Evolutionary conservation across 257 asterid genomes (phyloP).

Genomic region (Vinca minor): DNA sequence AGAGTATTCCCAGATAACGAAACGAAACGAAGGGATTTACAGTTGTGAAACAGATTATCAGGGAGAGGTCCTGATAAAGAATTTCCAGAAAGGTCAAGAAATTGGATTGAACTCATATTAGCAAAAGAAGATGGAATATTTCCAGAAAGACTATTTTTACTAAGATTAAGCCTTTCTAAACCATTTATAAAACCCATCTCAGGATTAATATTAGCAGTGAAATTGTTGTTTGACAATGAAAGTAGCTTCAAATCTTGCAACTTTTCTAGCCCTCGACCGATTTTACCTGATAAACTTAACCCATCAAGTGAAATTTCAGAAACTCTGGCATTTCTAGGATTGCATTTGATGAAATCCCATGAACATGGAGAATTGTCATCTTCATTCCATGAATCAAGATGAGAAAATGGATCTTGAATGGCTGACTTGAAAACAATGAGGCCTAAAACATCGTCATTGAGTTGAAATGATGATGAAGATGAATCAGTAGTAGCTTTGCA

Average conservation of each 20-base stretch:
- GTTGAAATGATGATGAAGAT: too few species aligned
- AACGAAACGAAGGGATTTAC: conserved; percentile 42
- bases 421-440: conserved; percentile 82
- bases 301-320: conserved; percentile 49
- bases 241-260: conserved; percentile 45
- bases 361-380: conserved; percentile 79
- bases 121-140: conserved; percentile 38
- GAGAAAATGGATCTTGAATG: conserved; percentile 36
- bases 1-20: conserved; percentile 47
- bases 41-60: conserved; percentile 35
- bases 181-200: conserved; percentile 36
- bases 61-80: conserved; percentile 51
- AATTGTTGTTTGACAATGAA: conserved; percentile 63
- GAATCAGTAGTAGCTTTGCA: conserved; percentile 26
- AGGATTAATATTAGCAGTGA: conserved; percentile 46
- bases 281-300: conserved; percentile 56
- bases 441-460: conserved; percentile 83
- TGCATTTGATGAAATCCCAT: conserved; percentile 64
- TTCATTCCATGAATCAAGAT: conserved; percentile 65
- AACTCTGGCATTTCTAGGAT: conserved; percentile 44
- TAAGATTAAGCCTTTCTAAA: conserved; percentile 56
- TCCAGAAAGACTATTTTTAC: conserved; percentile 53
- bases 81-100: conserved; percentile 67
- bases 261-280: conserved; percentile 72
- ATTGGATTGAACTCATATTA: conserved; percentile 40